Conservation (phyloP, 106 monocot species). For the Posidonia australis region DNA sequence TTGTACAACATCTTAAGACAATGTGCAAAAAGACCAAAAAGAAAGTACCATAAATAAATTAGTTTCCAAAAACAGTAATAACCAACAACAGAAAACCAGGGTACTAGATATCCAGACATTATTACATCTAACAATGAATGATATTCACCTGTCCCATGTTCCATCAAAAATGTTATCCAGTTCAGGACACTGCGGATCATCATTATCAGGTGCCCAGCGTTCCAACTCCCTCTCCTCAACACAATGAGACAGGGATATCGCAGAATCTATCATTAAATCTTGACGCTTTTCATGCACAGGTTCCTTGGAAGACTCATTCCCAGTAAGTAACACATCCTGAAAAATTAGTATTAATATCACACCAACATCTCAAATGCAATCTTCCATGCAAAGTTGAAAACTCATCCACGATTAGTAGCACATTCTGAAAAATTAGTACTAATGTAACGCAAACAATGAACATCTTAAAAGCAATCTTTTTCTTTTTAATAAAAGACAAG, state of each 20-base stretch:
- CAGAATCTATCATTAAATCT: constrained; percentile 85
- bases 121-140: background rate
- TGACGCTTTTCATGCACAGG: constrained; percentile 38
- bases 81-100: background rate
- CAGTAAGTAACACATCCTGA: constrained; percentile 60
- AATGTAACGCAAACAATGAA: background rate
- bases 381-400: constrained; percentile 4
- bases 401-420: constrained; percentile 44
- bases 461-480: too few relatives aligned
- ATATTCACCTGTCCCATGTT: constrained; percentile 57
- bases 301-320: constrained; percentile 35
- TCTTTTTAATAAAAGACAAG: too few relatives aligned
- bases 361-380: too few relatives aligned
- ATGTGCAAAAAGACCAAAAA: too few relatives aligned
- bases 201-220: constrained; percentile 76
- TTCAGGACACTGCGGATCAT: constrained; percentile 63
- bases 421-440: constrained; percentile 34
- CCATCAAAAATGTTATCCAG: constrained; percentile 75
- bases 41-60: too few relatives aligned
- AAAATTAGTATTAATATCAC: background rate
- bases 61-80: background rate
- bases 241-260: constrained; percentile 69
- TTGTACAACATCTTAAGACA: too few relatives aligned
- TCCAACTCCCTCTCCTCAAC: constrained; percentile 82
- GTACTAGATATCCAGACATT: background rate